Percentiles rank a stretch among this genome's conserved stretches.
These are phyloP conservation scores for Rickenella mellea DNA, from an alignment of 768 basidiomycete genomes.

Conservation along the genomic window DNA sequence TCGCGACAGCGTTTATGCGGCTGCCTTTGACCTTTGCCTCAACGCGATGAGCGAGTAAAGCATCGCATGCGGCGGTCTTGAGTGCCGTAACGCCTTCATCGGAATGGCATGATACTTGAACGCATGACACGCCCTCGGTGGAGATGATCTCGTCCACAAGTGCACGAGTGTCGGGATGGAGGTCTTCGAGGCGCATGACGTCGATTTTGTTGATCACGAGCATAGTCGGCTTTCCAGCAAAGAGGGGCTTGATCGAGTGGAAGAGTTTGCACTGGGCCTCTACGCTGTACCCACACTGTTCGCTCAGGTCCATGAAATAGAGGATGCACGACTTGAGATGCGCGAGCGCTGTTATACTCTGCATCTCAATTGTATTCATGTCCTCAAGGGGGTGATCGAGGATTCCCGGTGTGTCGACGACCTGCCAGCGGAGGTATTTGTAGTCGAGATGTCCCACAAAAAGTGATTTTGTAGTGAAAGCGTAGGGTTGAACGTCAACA, in stretches of 20 bases:
- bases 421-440: constrained; percentile 99
- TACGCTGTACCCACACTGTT: constrained; percentile 95
- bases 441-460: constrained; percentile 99
- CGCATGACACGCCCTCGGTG: constrained; percentile 55
- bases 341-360: constrained; percentile 95
- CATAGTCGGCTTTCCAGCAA: constrained; percentile 84
- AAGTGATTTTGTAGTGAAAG: constrained; percentile 97
- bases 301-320: constrained; percentile 98
- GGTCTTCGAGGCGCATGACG: constrained; percentile 79
- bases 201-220: constrained; percentile 99
- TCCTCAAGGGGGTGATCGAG: constrained; percentile 97
- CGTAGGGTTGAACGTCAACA: constrained; percentile 98
- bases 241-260: constrained; percentile 98
- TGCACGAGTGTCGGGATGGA: constrained; percentile 62
- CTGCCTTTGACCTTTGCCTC: constrained; percentile 89
- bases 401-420: constrained; percentile 98
- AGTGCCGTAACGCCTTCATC: constrained; percentile 98
- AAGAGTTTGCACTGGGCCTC: constrained; percentile 99
- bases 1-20: constrained; percentile 86
- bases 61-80: constrained; percentile 92
- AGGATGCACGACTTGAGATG: constrained; percentile 90
- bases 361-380: constrained; percentile 99
- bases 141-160: constrained; percentile 85
- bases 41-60: constrained; percentile 89
- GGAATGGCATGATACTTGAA: constrained; percentile 89